Percentiles rank a stretch among this genome's conserved stretches.
phyloP scores from a whole-genome alignment of 192 early-diverging fungal species.

The Anaeromyces robustus region DNA sequence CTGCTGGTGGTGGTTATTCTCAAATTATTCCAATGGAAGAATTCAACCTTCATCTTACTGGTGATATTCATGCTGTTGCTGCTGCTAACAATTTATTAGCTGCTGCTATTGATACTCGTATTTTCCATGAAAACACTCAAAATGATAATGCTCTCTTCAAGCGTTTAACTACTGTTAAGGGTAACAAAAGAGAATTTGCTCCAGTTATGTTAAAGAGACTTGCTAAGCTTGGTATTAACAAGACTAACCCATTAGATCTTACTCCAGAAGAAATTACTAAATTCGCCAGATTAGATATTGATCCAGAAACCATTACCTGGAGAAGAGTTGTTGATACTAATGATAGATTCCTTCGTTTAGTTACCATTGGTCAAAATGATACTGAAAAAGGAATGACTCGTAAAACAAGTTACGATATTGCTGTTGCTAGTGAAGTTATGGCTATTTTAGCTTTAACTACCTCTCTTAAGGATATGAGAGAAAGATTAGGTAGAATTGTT shows the following conservation, averaged over 20 bases:
- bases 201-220: constrained; percentile 73
- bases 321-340: constrained; percentile 92
- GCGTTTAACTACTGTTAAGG: constrained; percentile 74
- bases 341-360: constrained; percentile 84
- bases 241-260: constrained; percentile 62
- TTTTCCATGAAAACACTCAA: constrained; percentile 90
- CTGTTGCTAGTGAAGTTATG: constrained; percentile 98
- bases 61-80: constrained; percentile 95
- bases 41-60: constrained; percentile 97
- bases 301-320: constrained; percentile 89
- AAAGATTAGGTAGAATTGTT: constrained; percentile 85
- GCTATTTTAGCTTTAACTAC: constrained; percentile 88
- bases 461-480: constrained; percentile 80
- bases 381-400: constrained; percentile 78
- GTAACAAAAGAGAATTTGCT: constrained; percentile 68
- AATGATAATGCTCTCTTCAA: constrained; percentile 57
- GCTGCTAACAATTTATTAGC: constrained; percentile 94
- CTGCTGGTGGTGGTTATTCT: constrained; percentile 95
- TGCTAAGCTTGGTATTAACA: constrained; percentile 62
- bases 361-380: constrained; percentile 72
- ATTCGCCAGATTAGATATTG: constrained; percentile 89
- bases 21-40: constrained; percentile 99
- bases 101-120: constrained; percentile 91
- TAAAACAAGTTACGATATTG: constrained; percentile 91
- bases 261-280: constrained; percentile 55